Conservation (phyloP, 2,329 filamentous ascomycete genomes). For the Aspergillus piperis region DNA sequence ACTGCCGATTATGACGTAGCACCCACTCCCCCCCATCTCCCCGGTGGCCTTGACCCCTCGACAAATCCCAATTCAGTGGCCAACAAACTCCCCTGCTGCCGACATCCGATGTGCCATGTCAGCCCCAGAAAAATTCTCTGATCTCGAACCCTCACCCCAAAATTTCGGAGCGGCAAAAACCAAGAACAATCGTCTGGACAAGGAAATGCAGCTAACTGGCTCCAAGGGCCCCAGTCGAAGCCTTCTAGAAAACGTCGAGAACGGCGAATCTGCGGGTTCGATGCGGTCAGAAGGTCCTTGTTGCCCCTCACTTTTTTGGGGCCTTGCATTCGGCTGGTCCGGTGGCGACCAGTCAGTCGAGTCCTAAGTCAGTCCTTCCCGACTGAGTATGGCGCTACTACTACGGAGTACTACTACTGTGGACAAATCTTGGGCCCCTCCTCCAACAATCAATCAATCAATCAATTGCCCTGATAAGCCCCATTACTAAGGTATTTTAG, state of each 20-base stretch:
- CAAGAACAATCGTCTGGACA: slow-evolving; percentile 7
- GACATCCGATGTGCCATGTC: slow-evolving; percentile 1
- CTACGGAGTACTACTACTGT: no score
- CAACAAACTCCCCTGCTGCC: neutral
- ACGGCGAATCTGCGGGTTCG: slow-evolving; percentile 22
- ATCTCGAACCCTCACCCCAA: neutral
- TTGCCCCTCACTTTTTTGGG: slow-evolving; percentile 9
- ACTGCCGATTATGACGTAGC: slow-evolving; percentile 16
- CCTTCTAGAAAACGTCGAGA: slow-evolving; percentile 41
- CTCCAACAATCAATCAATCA: neutral
- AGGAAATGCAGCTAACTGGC: slow-evolving; percentile 18
- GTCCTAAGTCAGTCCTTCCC: neutral
- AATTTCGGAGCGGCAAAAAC: neutral
- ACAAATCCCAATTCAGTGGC: neutral
- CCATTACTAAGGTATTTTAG: slow-evolving; percentile 1
- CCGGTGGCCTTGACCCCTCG: neutral
- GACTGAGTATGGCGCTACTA: neutral
- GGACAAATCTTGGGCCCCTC: no score
- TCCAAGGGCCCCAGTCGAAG: slow-evolving; percentile 22
- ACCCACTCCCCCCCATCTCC: no score
- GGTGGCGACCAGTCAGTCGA: slow-evolving; percentile 4
- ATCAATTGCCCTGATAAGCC: slow-evolving; percentile 1
- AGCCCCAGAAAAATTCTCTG: slow-evolving; percentile 2
- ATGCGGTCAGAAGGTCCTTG: slow-evolving; percentile 10
- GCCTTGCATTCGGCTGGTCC: slow-evolving; percentile 9